Conservation (phyloP, 2,329 filamentous ascomycete species). For the Penicillium occitanis region DNA sequence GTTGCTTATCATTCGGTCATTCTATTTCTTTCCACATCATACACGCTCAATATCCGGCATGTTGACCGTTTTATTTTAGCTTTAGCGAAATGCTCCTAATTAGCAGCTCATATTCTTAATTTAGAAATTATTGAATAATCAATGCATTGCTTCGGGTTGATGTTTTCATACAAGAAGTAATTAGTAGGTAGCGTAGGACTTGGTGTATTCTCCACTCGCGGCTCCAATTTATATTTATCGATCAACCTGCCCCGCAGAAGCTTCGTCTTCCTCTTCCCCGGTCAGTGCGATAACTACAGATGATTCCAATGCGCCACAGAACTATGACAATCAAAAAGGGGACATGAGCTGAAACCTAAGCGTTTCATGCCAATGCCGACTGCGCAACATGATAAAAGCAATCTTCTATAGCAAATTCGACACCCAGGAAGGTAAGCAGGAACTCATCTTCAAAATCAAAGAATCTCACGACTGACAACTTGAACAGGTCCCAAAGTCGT, state of each 20-base stretch:
- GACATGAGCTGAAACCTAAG: background rate
- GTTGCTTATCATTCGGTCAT: background rate
- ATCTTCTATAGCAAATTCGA: conserved; percentile 69
- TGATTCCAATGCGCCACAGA: background rate
- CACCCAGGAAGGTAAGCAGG: conserved; percentile 52
- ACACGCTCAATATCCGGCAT: conserved; percentile 18
- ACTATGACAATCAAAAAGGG: background rate
- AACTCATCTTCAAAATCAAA: background rate
- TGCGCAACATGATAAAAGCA: conserved; percentile 57
- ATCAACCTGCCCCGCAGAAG: conserved; percentile 7
- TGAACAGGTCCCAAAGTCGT: conserved; percentile 60
- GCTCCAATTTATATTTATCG: background rate
- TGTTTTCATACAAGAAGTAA: background rate
- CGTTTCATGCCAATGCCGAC: background rate
- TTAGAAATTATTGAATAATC: background rate
- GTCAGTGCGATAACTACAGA: background rate
- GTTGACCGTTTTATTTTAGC: conserved; percentile 9
- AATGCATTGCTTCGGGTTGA: background rate
- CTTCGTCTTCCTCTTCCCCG: background rate
- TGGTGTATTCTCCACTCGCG: background rate
- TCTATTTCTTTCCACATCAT: conserved; percentile 8
- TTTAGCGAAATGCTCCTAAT: background rate
- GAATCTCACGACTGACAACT: background rate
- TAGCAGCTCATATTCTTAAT: conserved; percentile 6
- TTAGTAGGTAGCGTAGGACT: background rate